Conservation (phyloP, 331 rosid species). For the Malus hybrid region DNA sequence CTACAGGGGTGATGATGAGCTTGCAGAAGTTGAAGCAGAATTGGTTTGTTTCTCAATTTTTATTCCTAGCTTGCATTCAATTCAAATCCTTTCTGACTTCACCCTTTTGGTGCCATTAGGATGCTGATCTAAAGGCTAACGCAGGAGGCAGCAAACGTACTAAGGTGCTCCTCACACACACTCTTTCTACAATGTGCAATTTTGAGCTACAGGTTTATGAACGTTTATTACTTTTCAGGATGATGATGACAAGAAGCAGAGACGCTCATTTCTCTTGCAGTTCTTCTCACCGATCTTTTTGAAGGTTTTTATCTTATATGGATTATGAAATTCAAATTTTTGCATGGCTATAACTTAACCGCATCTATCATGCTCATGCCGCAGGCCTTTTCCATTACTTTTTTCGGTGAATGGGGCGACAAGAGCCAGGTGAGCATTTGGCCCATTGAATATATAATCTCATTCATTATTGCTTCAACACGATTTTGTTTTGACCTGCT, state of each 20-base stretch:
- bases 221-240: slow-evolving; percentile 33
- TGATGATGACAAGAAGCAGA: slow-evolving; percentile 68
- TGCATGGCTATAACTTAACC: slow-evolving; percentile 11
- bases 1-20: slow-evolving; percentile 70
- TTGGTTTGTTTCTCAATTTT: slow-evolving; percentile 39
- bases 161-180: slow-evolving; percentile 40
- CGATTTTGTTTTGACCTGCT: slow-evolving; percentile 9
- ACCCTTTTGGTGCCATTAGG: slow-evolving; percentile 37
- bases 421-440: slow-evolving; percentile 77
- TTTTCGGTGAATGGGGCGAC: slow-evolving; percentile 99
- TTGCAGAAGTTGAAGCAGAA: slow-evolving; percentile 96
- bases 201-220: neutral
- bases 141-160: slow-evolving; percentile 39
- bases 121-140: slow-evolving; percentile 58
- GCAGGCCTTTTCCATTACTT: slow-evolving; percentile 94
- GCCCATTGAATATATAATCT: neutral
- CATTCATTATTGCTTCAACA: slow-evolving; percentile 6
- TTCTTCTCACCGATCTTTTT: slow-evolving; percentile 79
- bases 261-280: slow-evolving; percentile 49
- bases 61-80: neutral
- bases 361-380: slow-evolving; percentile 14
- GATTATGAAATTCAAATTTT: slow-evolving; percentile 2
- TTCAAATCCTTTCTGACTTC: slow-evolving; percentile 18
- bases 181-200: neutral
- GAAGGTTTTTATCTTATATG: slow-evolving; percentile 40